Base-by-base conservation (phyloP, 176 grass and related monocot species). In the Guadua angustifolia region DNA sequence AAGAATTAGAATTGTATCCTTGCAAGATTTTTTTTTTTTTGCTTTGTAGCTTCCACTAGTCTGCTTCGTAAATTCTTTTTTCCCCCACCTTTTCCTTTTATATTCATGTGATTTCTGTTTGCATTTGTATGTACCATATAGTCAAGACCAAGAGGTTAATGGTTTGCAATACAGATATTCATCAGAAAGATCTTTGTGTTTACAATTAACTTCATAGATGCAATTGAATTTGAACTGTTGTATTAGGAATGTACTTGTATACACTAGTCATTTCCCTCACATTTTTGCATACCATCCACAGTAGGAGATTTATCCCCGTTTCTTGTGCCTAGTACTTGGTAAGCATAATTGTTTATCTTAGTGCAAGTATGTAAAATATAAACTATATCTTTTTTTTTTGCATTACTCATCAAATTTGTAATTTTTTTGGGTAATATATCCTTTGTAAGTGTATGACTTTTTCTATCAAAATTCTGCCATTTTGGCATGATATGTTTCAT, bases 151-250 rank as follows among this genome's bases (percentile, higher is more conserved):
- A 60, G 39, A 13, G 15, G 7, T 55, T 74, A 47, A 56, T 51
- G 12, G 22, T 66, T 85, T 50, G n/a, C 18, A n/a, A 32, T 74
- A 38, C 8, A 25, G 14, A 3, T 55, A 76, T 70, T 66, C 46
- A 71, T 61, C 17, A 26, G 38, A 70, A 76, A 58, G 52, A 72
- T 66, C 3, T 77, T 36, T 66, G 50, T 66, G 13, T 74, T 77
- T 85, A 39, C 33, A 44, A n/a, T 77, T 21, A 61, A 61, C 10
- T 61, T 4, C 19, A 14, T 79, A 25, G 56, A 74, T 79, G 72
- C 53, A 68, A 32, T 38, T 75, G 11, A 63, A 71, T 33, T 73
- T 56, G 73, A 60, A 88, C 33, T 85, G 58, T 12, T 79, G 9
- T 73, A 53, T 36, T 50, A 55, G 12, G 13, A 71, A 39, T 71